Evolutionary conservation across 139 green algal genomes (phyloP), one percentile per base, ranked within the genome.

Genomic region (Astrephomene gubernaculifera): DNA sequence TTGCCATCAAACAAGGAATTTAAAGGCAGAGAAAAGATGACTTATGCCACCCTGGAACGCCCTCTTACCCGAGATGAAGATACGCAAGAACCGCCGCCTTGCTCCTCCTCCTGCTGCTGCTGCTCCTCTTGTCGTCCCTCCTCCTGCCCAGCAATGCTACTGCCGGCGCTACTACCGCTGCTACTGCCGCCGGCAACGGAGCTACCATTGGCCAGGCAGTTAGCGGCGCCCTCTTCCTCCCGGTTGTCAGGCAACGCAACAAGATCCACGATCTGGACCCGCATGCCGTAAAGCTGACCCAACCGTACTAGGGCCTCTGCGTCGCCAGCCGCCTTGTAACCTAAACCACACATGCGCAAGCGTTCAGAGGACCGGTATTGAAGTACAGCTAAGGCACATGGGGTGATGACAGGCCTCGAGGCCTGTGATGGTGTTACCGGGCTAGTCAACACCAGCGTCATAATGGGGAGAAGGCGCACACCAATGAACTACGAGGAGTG

Each of bases 251-350:
- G 54, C 39, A 71, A 9, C 22, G 19, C 35, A n/a, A 95, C 85
- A 44, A 96, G 87, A 10, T 92, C 87, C 65, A 95, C 82, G 12
- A 95, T 91, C 33, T 5, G 3, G 2, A 94, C 89, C 0, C 80
- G 70, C 82, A 98, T 67, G 38, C 93, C 92, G 63, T 93, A 82
- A 35, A 87, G 27, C 7, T 54, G 31, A 0, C 93, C 92, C 57
- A 97, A 72, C 35, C 64, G 22, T 74, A 92, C 63, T 79, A 98
- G 81, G 63, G 89, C 69, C 1, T 79, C 74, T 1, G 90, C 88
- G 60, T 95, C 91, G n/a, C 96, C 96, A 24, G 91, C 79, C 8
- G 95, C 96, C 68, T 93, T 95, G 86, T 95, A 98, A 7, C 93
- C 93, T 95, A 49, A 76, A 25, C 17, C n/a, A n/a, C n/a, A n/a